Base-by-base conservation (phyloP, 768 basidiomycete species). In the Xerocomellus intermedius region DNA sequence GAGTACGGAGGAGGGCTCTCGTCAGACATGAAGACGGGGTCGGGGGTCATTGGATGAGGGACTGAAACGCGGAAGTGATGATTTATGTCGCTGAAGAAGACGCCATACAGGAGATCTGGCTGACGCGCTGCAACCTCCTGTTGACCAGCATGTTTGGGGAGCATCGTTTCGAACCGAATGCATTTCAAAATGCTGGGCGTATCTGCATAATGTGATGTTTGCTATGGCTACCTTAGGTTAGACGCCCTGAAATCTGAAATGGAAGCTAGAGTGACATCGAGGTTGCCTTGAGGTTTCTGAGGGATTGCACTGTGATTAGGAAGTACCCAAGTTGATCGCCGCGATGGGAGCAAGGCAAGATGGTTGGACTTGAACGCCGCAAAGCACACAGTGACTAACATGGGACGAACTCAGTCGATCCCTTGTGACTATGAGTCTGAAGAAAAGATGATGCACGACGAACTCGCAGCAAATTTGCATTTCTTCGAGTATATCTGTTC, bases 1-100 rank as follows among this genome's bases (percentile, higher is more conserved):
- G 59, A 64, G 30, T 64, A 64, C 19, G 63, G 59, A 36, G 63
- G 63, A 43, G 63, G 63, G 44, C 39, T 56, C 17, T 59, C 57
- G 4, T 24, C 56, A 28, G 42, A 35, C 59, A 55, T 58, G 48
- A 38, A 24, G 44, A 42, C 8, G 36, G 6, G 8, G 42, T 52
- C 48, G 17, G 22, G 30, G 17, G 44, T 28, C 5, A 17, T 36
- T 17, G 32, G 16, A 37, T 17, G 36, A 38, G 42, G 32, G 24
- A 16, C 17, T 38, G 28, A 26, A 21, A 42, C n/a, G 12, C 28
- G 2, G 35, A 8, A 8, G 19, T 26, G 32, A 22, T 5, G 38
- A 39, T 52, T 47, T 60, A 47, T 38, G 50, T 37, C 54, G 14
- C 33, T 43, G 14, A 5, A 14, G 24, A 41, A 12, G 45, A 16